A percentile compares a stretch with the other conserved stretches of the same genome.
These are phyloP conservation scores for Yamagishiella unicocca DNA, from an alignment of 139 green algal genomes.

Conservation along the genomic window DNA sequence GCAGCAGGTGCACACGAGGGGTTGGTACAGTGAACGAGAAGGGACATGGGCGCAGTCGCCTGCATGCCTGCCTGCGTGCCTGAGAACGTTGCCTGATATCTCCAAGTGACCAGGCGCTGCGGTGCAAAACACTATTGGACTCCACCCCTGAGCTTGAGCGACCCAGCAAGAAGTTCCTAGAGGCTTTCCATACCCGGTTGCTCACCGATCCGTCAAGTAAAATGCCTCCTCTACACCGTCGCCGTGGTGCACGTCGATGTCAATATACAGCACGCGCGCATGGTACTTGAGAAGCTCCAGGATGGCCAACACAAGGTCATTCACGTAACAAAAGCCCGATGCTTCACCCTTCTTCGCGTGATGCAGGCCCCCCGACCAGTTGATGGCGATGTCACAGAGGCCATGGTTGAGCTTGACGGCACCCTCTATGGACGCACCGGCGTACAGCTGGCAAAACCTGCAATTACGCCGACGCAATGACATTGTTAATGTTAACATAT, in stretches of 20 bases:
- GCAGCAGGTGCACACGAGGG: no score
- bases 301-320: slow-evolving; percentile 98
- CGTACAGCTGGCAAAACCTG: slow-evolving; percentile 81
- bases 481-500: not conserved
- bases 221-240: slow-evolving; percentile 99
- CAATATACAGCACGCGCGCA: slow-evolving; percentile 87
- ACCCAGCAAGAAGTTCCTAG: no score
- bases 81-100: no score
- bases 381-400: slow-evolving; percentile 94
- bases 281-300: slow-evolving; percentile 98
- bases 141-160: no score
- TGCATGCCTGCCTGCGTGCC: no score
- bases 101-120: no score
- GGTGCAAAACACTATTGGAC: no score
- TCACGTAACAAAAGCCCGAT: slow-evolving; percentile 97
- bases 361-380: slow-evolving; percentile 98
- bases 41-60: no score
- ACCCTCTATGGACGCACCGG: slow-evolving; percentile 86
- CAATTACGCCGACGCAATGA: not conserved
- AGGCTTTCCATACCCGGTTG: no score
- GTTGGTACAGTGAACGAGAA: no score
- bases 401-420: slow-evolving; percentile 90
- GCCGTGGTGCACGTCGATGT: slow-evolving; percentile 98
- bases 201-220: slow-evolving; percentile 69
- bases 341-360: slow-evolving; percentile 96